Evolutionary conservation across 495 filamentous ascomycete genomes (phyloP).

Genomic region (Daldinia decipiens): DNA sequence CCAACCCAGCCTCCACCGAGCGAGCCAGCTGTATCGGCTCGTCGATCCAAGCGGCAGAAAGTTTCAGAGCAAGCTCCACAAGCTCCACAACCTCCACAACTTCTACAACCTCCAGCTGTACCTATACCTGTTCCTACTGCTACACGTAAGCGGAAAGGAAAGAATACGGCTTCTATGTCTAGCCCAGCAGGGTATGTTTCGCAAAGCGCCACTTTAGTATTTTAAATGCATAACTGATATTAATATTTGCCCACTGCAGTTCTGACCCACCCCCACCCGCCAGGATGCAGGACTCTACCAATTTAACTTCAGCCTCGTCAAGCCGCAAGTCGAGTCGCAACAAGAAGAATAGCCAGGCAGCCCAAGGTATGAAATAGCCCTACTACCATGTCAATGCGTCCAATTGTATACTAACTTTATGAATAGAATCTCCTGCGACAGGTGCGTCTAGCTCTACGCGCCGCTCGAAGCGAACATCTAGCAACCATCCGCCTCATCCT

Average conservation of each 20-base stretch:
- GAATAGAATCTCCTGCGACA: constrained; percentile 41
- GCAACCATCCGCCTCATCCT: constrained; percentile 60
- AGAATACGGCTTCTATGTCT: constrained; percentile 78
- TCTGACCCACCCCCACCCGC: constrained; percentile 45
- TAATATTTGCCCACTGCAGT: constrained; percentile 34
- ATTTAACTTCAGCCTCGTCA: constrained; percentile 60
- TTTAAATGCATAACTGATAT: constrained; percentile 14
- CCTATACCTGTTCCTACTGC: constrained; percentile 52
- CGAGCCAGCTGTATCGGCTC: constrained; percentile 52
- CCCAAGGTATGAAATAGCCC: constrained; percentile 52
- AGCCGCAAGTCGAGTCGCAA: constrained; percentile 75
- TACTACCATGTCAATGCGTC: constrained; percentile 10
- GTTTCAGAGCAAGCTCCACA: constrained; percentile 37
- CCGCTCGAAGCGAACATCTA: constrained; percentile 62
- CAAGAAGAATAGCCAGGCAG: constrained; percentile 58
- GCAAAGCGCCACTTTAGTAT: neutral
- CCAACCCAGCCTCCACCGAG: constrained; percentile 40
- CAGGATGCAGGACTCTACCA: constrained; percentile 49
- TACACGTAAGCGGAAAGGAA: constrained; percentile 69
- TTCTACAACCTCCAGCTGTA: constrained; percentile 36
- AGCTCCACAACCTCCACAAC: constrained; percentile 35
- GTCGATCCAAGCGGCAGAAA: constrained; percentile 67
- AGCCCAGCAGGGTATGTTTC: constrained; percentile 61
- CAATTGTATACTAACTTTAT: constrained; percentile 13
- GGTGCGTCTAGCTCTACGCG: constrained; percentile 55